Conservation (phyloP, 1,284 basidiomycete species). For the Ganoderma lingzhi region DNA sequence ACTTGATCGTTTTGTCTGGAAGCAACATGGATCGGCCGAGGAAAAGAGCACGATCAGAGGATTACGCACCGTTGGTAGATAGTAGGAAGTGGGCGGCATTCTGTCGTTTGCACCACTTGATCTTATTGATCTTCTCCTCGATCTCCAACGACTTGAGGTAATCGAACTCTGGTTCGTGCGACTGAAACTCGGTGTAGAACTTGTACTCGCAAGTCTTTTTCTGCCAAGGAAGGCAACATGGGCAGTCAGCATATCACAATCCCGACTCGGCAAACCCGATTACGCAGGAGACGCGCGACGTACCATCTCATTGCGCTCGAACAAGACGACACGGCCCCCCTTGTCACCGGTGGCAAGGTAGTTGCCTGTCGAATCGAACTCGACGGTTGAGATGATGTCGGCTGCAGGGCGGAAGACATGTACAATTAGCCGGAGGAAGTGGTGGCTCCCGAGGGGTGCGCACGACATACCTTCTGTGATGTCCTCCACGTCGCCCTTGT, state of each 20-base stretch:
- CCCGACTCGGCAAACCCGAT: conserved; percentile 16
- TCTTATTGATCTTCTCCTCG: conserved; percentile 99
- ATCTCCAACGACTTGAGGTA: conserved; percentile 99
- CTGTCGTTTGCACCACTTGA: conserved; percentile 99
- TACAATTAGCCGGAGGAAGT: conserved; percentile 33
- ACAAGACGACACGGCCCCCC: conserved; percentile 97
- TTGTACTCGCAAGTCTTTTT: conserved; percentile 99
- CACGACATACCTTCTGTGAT: conserved; percentile 91
- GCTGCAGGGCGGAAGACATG: conserved; percentile 51
- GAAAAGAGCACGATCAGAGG: not conserved
- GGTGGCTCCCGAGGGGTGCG: conserved; percentile 34
- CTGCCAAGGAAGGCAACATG: conserved; percentile 49
- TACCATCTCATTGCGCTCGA: conserved; percentile 98
- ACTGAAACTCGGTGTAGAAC: conserved; percentile 99
- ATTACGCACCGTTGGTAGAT: conserved; percentile 88
- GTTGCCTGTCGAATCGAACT: conserved; percentile 99
- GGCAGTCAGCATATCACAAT: conserved; percentile 18
- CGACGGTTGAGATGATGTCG: conserved; percentile 99
- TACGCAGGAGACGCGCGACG: conserved; percentile 46
- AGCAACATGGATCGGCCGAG: not conserved
- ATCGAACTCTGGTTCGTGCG: conserved; percentile 99
- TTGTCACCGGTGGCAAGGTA: conserved; percentile 99
- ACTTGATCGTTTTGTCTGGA: conserved; percentile 99
- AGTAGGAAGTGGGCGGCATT: conserved; percentile 97
- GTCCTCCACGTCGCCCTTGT: conserved; percentile 99